Evolutionary conservation across 129 eudicot species (phyloP).

Genomic region (Erigeron canadensis): DNA sequence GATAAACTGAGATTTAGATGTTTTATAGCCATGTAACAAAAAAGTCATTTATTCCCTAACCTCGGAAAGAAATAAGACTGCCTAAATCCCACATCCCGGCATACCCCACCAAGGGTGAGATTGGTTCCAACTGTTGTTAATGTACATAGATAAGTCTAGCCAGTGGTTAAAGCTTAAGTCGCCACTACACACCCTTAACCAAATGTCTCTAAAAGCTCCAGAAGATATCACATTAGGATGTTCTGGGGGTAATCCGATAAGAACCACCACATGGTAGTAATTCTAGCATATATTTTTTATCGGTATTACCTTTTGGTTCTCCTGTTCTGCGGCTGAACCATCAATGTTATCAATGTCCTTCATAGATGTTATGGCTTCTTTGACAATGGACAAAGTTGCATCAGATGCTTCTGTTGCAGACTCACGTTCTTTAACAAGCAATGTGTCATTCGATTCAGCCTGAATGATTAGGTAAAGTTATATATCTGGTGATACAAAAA

Average conservation of each 20-base stretch:
- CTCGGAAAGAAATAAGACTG: too few species aligned
- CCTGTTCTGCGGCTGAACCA: conserved; percentile 3
- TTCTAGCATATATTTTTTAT: background rate
- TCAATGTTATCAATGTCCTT: conserved; percentile 18
- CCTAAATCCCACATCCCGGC: too few species aligned
- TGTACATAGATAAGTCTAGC: background rate
- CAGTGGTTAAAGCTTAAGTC: background rate
- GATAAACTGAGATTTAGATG: conserved; percentile 3
- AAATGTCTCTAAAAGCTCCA: background rate
- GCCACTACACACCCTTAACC: too few species aligned
- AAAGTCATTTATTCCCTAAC: too few species aligned
- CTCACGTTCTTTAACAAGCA: conserved; percentile 57
- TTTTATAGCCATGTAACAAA: background rate
- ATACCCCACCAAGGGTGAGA: too few species aligned
- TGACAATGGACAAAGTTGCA: conserved; percentile 61
- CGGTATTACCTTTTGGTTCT: conserved; percentile 25
- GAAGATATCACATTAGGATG: background rate
- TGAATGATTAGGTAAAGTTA: conserved; percentile 15
- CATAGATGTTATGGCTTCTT: conserved; percentile 24
- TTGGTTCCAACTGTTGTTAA: too few species aligned
- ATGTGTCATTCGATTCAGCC: conserved; percentile 30
- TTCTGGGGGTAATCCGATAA: background rate
- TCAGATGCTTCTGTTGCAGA: conserved; percentile 71
- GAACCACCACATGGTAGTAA: background rate
- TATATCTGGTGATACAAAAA: conserved; percentile 1